These are phyloP conservation scores for Lactarius psammicola DNA, from an alignment of 768 basidiomycete species.

Conservation along the genomic window DNA sequence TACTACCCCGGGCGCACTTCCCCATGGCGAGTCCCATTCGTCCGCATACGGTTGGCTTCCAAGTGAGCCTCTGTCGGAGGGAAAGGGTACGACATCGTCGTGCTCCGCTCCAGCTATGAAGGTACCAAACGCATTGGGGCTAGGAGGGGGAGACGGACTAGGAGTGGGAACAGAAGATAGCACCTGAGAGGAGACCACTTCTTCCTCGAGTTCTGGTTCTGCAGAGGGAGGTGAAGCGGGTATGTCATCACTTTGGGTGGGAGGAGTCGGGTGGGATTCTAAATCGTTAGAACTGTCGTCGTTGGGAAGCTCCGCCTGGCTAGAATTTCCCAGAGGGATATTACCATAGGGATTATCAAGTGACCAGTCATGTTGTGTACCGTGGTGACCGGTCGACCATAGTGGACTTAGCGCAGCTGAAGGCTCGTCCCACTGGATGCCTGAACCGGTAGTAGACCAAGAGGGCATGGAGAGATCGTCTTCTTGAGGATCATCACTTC, in stretches of 20 bases:
- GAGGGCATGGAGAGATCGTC: constrained; percentile 57
- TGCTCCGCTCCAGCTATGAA: constrained; percentile 52
- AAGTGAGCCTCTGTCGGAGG: constrained; percentile 32
- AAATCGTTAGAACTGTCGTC: neutral
- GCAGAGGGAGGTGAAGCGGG: neutral
- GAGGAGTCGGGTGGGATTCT: constrained; percentile 7
- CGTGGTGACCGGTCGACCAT: constrained; percentile 40
- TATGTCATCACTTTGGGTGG: constrained; percentile 1
- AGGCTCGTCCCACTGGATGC: constrained; percentile 49
- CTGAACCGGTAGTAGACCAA: constrained; percentile 50
- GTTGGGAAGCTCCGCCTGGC: neutral
- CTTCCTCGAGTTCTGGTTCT: neutral
- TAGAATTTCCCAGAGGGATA: constrained; percentile 32
- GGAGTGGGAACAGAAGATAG: constrained; percentile 1
- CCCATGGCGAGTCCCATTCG: constrained; percentile 38
- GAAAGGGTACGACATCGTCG: constrained; percentile 39
- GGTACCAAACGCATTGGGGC: constrained; percentile 56
- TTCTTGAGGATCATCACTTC: constrained; percentile 42
- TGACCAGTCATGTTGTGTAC: constrained; percentile 32
- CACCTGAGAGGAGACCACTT: neutral
- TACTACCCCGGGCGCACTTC: constrained; percentile 13
- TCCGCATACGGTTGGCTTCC: constrained; percentile 29
- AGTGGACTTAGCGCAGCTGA: constrained; percentile 40
- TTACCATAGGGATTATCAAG: constrained; percentile 43
- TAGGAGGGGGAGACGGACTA: constrained; percentile 35